Evolutionary conservation across 352 stramenopile species (phyloP).

Genomic region (Phytophthora brassicae): DNA sequence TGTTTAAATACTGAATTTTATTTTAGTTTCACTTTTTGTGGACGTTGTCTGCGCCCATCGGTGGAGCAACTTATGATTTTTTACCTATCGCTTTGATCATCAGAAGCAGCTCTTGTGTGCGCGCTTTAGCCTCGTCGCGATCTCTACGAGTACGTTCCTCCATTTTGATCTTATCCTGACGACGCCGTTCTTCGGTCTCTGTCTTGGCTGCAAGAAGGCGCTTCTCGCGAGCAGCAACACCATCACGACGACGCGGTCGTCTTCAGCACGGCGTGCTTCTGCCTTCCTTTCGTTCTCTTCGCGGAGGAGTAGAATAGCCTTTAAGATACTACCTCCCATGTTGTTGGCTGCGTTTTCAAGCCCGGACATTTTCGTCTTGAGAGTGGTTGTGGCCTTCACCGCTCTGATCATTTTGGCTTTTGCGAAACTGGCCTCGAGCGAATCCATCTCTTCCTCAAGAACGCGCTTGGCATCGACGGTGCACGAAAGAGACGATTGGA

Average conservation of each 20-base stretch:
- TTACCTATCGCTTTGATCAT: not conserved
- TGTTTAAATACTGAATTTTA: too few relatives aligned
- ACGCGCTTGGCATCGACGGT: not conserved
- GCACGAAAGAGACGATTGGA: not conserved
- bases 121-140: not conserved
- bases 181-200: not conserved
- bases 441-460: not conserved
- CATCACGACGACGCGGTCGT: not conserved
- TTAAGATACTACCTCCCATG: not conserved
- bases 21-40: too few relatives aligned
- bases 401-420: not conserved
- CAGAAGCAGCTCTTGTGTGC: not conserved
- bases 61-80: not conserved
- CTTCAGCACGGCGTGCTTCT: not conserved
- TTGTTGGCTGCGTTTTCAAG: not conserved
- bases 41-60: too few relatives aligned
- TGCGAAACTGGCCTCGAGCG: not conserved
- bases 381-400: not conserved
- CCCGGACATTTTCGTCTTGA: not conserved
- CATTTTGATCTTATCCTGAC: not conserved
- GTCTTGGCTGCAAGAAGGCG: not conserved
- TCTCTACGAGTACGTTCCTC: not conserved
- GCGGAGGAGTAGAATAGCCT: not conserved
- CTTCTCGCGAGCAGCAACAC: not conserved
- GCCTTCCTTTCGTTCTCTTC: conserved; percentile 11